Evolutionary conservation across 2,329 filamentous ascomycete species (phyloP), one percentile per base, ranked within the genome.

Genomic region (Zopfia rhizophila): DNA sequence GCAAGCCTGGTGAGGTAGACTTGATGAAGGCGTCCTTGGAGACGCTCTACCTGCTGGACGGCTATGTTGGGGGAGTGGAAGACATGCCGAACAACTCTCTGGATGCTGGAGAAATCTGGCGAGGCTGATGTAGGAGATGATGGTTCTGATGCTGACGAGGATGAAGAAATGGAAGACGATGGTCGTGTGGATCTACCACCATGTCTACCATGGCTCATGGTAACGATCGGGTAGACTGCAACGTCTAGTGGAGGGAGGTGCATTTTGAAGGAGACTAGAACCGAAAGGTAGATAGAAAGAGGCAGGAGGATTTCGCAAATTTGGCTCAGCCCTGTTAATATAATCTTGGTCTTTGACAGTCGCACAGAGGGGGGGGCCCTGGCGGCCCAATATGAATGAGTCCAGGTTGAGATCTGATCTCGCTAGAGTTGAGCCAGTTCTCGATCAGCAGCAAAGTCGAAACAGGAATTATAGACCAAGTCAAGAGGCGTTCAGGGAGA

Each of bases 1-100:
- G 56, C 55, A 12, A 75, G 65, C 41, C 61, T 66, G n/a, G 73
- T 50, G n/a, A 75, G 66, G 36, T 72, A 77, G 7, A 72, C 68
- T 48, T 73, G 73, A 39, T 75, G 72, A 4, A 75, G 58, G 6
- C 64, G 58, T 18, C 65, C 65, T 29, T 61, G 58, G 3, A 73
- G 44, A 5, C 66, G 62, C 45, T 73, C 70, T 16, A 62, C 60
- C 57, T 70, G 63, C 29, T 66, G 64, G 8, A 73, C 56, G 25
- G 53, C 61, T 22, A 67, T 58, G 33, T 49, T 62, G 2, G 67
- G 60, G 14, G 68, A 68, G 3, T 62, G 63, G 35, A 70, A 66
- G 16, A 68, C 56, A 22, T 52, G 44, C 30, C 61, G 56, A 16
- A 74, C 56, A 7, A 68, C 56, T 39, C 57, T 63, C 45, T 72